Evolutionary conservation across 306 rosid genomes (phyloP).

Genomic region (Rubus idaeus): DNA sequence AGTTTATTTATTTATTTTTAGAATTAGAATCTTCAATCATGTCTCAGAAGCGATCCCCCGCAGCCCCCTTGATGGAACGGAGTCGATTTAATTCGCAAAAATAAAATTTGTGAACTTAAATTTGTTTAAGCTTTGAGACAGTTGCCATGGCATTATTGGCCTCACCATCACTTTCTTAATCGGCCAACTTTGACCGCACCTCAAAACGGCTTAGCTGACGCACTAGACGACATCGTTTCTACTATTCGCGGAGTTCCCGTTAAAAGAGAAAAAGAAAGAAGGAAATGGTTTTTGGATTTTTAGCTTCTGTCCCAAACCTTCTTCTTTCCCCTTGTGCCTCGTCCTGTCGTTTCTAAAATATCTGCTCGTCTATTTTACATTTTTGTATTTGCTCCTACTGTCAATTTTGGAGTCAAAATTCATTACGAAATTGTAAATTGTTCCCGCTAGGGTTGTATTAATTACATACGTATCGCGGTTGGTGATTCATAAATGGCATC

Average conservation of each 20-base stretch:
- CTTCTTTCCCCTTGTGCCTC: neutral
- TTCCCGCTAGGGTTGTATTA: slow-evolving; percentile 1
- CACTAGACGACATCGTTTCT: neutral
- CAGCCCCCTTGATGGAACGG: too few relatives aligned
- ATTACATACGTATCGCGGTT: neutral
- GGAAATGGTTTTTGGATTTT: neutral
- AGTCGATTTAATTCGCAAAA: too few relatives aligned
- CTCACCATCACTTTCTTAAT: neutral
- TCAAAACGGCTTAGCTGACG: neutral
- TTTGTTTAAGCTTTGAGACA: too few relatives aligned
- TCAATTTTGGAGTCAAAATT: neutral
- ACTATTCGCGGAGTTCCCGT: neutral
- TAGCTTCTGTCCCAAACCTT: neutral
- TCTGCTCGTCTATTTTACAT: neutral
- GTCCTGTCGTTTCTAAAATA: neutral
- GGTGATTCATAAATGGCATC: slow-evolving; percentile 54
- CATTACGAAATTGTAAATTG: neutral
- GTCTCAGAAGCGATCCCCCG: too few relatives aligned
- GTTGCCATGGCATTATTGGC: too few relatives aligned
- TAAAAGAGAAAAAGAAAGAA: neutral
- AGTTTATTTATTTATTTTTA: too few relatives aligned
- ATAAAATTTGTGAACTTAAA: too few relatives aligned
- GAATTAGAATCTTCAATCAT: too few relatives aligned
- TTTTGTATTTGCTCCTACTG: neutral
- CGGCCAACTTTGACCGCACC: slow-evolving; percentile 14